Evolutionary conservation across 345 rosid species (phyloP).

Genomic region (Linum tenue): DNA sequence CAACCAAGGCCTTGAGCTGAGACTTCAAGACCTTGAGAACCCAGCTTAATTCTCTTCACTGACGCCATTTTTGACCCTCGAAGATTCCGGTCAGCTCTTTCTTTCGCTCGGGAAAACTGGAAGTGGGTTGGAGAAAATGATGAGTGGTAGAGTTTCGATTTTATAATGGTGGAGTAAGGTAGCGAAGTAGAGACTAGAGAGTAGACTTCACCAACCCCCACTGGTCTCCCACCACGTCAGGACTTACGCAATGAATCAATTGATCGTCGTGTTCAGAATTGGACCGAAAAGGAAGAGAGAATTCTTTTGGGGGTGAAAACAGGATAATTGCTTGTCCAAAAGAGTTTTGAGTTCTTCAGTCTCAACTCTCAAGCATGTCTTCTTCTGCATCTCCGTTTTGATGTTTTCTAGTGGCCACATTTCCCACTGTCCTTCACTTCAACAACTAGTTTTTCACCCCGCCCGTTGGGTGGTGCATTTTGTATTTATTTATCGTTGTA

Average conservation of each 20-base stretch:
- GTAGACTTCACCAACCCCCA: background rate
- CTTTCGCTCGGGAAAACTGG: background rate
- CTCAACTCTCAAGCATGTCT: no score
- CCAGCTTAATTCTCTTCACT: conserved; percentile 35
- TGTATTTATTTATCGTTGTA: no score
- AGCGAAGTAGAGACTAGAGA: background rate
- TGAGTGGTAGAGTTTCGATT: background rate
- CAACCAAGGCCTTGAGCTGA: conserved; percentile 53
- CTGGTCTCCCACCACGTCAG: background rate
- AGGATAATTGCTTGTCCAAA: background rate
- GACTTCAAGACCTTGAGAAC: conserved; percentile 44
- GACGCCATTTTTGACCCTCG: background rate
- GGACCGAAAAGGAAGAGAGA: no score
- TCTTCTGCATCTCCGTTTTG: no score
- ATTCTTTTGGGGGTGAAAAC: no score
- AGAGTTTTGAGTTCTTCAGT: background rate
- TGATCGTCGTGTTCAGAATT: no score
- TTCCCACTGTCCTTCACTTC: no score
- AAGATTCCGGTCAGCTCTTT: background rate
- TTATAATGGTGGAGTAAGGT: background rate
- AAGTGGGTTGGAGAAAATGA: background rate
- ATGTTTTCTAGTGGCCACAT: no score
- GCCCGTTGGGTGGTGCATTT: no score
- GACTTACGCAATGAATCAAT: background rate
- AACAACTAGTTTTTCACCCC: no score